Conservation (phyloP, 345 rosid species). For the Salix udensis region DNA sequence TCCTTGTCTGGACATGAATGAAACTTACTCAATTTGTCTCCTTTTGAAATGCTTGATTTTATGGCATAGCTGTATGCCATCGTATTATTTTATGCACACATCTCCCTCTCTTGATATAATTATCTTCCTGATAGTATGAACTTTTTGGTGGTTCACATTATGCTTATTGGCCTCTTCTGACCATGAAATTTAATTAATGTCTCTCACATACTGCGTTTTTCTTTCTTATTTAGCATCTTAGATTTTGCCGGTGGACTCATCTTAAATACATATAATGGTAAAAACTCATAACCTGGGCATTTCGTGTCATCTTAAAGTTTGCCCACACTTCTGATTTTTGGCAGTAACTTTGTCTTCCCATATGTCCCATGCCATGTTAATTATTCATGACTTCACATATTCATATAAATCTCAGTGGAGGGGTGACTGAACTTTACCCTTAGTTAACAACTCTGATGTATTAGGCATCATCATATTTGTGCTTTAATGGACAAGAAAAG, state of each 20-base stretch:
- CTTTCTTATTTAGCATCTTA: no score
- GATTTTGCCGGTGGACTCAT: not conserved
- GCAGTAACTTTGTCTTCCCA: not conserved
- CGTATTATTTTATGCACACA: not conserved
- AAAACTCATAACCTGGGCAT: not conserved
- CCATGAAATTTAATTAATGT: no score
- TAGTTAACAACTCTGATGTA: not conserved
- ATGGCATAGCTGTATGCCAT: not conserved
- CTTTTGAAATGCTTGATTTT: not conserved
- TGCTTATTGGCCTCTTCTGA: no score
- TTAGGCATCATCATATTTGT: not conserved
- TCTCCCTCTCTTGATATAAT: not conserved
- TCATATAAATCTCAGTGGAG: not conserved
- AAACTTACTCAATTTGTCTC: not conserved
- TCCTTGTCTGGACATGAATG: not conserved
- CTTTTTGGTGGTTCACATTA: no score
- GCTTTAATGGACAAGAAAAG: not conserved
- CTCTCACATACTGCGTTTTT: no score
- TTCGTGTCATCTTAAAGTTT: not conserved
- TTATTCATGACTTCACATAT: not conserved
- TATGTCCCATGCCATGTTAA: no score
- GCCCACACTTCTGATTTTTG: not conserved
- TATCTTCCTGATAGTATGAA: no score
- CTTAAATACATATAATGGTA: not conserved
- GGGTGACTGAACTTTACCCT: not conserved